Evolutionary conservation across 2,329 filamentous ascomycete genomes (phyloP), one percentile per base, ranked within the genome.

Genomic region (Diaporthe vexans): DNA sequence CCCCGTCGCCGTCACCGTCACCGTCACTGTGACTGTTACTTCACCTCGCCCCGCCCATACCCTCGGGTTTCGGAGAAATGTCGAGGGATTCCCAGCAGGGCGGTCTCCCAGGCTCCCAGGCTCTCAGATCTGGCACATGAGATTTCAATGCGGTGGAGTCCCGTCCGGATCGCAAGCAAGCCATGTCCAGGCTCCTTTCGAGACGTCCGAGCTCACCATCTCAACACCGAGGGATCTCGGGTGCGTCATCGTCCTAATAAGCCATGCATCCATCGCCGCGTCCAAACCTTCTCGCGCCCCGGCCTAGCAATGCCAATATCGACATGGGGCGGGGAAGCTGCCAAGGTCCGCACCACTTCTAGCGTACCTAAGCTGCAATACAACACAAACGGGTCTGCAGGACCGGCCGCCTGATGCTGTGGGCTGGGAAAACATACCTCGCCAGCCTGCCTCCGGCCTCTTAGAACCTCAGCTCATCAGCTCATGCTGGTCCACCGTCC

Each of bases 331-430:
- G 40, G 58, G 58, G 37, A 26, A n/a, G 21, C 24, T 67, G 43
- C 61, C 61, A 51, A 67, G 61, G 5, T 67, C 61, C 61, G 61
- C 61, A 67, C 61, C 61, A 67, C 43, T 19, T 51, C 43, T 67
- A 67, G 61, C 61, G 26, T 37, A 35, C 43, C 61, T 7, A 51
- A 51, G 46, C 19, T 46, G 17, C 3, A 35, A 19, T 46, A 35
- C 26, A n/a, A 46, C 15, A 26, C 40, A 63, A 21, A 10, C 24
- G 6, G 17, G 24, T 26, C n/a, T 35, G 15, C 19, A 43, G n/a
- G n/a, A 29, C 24, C n/a, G 43, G 59, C 46, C 40, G 26, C 37
- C n/a, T 17, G 40, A 15, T 65, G 59, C 37, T 40, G 48, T 21
- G 11, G 29, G 9, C 29, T 26, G 29, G n/a, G 46, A 29, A 24